A percentile compares a stretch with the other conserved stretches of the same genome.
Evolutionary conservation across 257 asterid species (phyloP).

Genomic region (Echium plantagineum): DNA sequence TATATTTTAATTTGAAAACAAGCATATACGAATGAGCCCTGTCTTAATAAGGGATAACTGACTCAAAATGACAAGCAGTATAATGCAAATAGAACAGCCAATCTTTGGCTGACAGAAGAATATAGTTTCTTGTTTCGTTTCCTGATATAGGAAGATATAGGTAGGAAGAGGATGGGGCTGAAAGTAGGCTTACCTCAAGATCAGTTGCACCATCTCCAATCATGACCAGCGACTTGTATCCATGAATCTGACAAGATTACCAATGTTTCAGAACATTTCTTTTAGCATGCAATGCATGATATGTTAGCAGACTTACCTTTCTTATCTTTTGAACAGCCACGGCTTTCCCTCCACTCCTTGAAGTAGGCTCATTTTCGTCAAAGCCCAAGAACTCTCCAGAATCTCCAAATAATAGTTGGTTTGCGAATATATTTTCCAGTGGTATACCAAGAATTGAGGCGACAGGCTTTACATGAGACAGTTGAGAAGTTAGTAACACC

Average conservation of each 20-base stretch:
- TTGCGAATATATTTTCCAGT: constrained; percentile 56
- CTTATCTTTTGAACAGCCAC: constrained; percentile 68
- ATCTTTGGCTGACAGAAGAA: not conserved
- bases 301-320: constrained; percentile 36
- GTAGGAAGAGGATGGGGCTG: not conserved
- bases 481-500: constrained; percentile 5
- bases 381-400: constrained; percentile 77
- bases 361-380: constrained; percentile 69
- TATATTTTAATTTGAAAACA: too few species aligned
- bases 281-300: constrained; percentile 2
- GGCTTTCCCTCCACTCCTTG: constrained; percentile 91
- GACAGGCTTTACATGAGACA: constrained; percentile 45
- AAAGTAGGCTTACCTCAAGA: constrained; percentile 56
- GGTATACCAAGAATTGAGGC: constrained; percentile 80
- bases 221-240: constrained; percentile 67
- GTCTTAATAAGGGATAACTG: not conserved
- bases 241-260: constrained; percentile 34
- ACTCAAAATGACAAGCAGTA: not conserved
- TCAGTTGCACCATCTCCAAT: constrained; percentile 98
- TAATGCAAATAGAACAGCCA: not conserved
- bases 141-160: not conserved
- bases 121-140: not conserved
- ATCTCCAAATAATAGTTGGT: constrained; percentile 61
- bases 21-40: not conserved
- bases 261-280: constrained; percentile 5